These are phyloP conservation scores for Hippophae gyantsensis DNA, from an alignment of 306 rosid species.

Conservation along the genomic window DNA sequence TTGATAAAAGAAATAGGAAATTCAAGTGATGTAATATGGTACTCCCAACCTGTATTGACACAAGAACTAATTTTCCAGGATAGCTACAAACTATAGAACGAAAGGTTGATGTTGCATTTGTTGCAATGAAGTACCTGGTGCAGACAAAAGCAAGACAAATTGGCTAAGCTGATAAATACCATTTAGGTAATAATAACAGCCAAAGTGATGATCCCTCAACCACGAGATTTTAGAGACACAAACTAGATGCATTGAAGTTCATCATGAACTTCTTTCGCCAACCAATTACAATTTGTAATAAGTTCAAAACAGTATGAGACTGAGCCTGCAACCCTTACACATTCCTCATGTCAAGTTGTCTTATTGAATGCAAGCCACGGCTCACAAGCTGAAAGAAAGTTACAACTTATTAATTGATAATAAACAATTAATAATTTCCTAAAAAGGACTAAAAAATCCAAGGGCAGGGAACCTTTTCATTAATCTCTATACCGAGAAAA, in stretches of 20 bases:
- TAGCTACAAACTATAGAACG: slow-evolving; percentile 61
- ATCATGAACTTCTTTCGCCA: slow-evolving; percentile 1
- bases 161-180: slow-evolving; percentile 16
- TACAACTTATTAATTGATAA: slow-evolving; percentile 3
- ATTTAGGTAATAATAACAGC: neutral
- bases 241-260: neutral
- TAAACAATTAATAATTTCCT: neutral
- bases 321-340: slow-evolving; percentile 38
- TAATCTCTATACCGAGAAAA: slow-evolving; percentile 87
- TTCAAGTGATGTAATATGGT: slow-evolving; percentile 2
- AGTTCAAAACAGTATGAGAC: neutral
- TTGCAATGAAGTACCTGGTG: slow-evolving; percentile 57
- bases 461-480: slow-evolving; percentile 54
- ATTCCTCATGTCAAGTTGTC: slow-evolving; percentile 35
- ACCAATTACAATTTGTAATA: neutral
- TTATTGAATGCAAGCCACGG: slow-evolving; percentile 50
- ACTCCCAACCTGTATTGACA: slow-evolving; percentile 67
- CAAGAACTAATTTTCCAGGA: slow-evolving; percentile 69
- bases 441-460: neutral
- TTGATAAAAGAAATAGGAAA: slow-evolving; percentile 1
- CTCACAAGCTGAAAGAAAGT: slow-evolving; percentile 60
- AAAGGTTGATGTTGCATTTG: slow-evolving; percentile 85
- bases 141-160: slow-evolving; percentile 18
- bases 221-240: neutral
- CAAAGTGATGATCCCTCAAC: neutral